phyloP scores from a whole-genome alignment of 495 filamentous ascomycete genomes.

The Penicillium coffeae region DNA sequence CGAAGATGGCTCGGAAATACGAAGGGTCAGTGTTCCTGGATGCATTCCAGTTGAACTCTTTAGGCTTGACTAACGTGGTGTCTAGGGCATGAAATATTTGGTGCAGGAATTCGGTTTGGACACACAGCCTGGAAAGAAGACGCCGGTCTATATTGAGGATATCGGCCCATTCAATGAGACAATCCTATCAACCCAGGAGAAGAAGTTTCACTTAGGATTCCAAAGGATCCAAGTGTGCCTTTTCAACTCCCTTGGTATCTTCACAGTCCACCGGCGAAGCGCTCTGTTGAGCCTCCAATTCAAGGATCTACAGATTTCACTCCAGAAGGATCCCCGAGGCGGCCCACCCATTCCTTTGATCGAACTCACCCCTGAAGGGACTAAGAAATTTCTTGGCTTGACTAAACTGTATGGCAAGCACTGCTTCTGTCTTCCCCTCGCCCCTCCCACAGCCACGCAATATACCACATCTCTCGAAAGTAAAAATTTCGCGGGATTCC shows the following conservation, averaged over 20 bases:
- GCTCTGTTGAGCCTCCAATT: constrained; percentile 19
- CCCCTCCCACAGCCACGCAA: neutral
- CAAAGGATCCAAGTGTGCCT: constrained; percentile 18
- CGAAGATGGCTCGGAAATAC: constrained; percentile 11
- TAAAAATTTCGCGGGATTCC: neutral
- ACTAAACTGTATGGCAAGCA: constrained; percentile 10
- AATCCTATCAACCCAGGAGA: constrained; percentile 18
- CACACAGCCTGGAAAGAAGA: constrained; percentile 15
- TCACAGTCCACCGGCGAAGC: constrained; percentile 14
- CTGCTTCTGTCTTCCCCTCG: constrained; percentile 1
- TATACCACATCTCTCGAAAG: neutral
- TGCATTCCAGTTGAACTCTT: neutral
- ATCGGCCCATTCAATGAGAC: constrained; percentile 20
- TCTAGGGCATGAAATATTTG: constrained; percentile 17
- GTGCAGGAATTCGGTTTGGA: constrained; percentile 10
- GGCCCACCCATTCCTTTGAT: constrained; percentile 10
- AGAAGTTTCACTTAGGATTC: constrained; percentile 18
- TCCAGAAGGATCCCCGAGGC: constrained; percentile 16
- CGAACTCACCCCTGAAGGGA: constrained; percentile 9
- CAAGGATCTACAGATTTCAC: constrained; percentile 18
- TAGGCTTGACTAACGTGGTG: neutral
- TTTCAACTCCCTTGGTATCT: constrained; percentile 12
- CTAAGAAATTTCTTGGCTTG: constrained; percentile 10
- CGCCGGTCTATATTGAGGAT: constrained; percentile 19
- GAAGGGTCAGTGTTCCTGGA: neutral